Percentiles rank a stretch among this genome's conserved stretches.
Conservation (phyloP, 2,329 filamentous ascomycete species). For the Fusarium sp. region DNA sequence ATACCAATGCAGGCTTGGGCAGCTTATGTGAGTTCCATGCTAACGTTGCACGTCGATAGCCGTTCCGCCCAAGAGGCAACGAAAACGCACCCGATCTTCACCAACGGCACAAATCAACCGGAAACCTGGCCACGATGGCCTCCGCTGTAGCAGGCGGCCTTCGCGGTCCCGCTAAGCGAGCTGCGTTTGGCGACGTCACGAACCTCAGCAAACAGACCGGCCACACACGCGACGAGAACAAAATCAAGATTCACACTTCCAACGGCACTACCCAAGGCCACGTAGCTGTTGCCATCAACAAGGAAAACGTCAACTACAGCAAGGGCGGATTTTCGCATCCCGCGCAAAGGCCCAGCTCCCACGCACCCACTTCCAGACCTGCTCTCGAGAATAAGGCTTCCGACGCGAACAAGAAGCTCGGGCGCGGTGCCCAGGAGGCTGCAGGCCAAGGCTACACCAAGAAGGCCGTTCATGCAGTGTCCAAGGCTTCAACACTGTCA, state of each 20-base stretch:
- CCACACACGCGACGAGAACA: slow-evolving; percentile 46
- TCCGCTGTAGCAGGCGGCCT: slow-evolving; percentile 43
- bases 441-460: slow-evolving; percentile 25
- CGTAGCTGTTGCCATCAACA: slow-evolving; percentile 46
- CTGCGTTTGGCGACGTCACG: slow-evolving; percentile 83
- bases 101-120: slow-evolving; percentile 81
- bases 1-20: slow-evolving; percentile 13
- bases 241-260: slow-evolving; percentile 47
- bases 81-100: slow-evolving; percentile 66
- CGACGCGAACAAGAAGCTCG: slow-evolving; percentile 41
- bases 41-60: slow-evolving; percentile 44
- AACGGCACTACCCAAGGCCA: slow-evolving; percentile 42
- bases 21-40: slow-evolving; percentile 14
- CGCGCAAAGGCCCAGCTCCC: slow-evolving; percentile 44
- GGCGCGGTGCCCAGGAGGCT: slow-evolving; percentile 27
- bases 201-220: slow-evolving; percentile 62
- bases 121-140: slow-evolving; percentile 57
- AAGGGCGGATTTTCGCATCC: slow-evolving; percentile 52
- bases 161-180: slow-evolving; percentile 69
- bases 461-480: slow-evolving; percentile 31
- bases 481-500: slow-evolving; percentile 26
- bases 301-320: slow-evolving; percentile 54
- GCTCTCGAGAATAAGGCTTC: slow-evolving; percentile 38
- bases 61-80: slow-evolving; percentile 57
- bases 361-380: slow-evolving; percentile 38